Evolutionary conservation across 106 monocot species (phyloP).

Genomic region (Iris macrosiphon): DNA sequence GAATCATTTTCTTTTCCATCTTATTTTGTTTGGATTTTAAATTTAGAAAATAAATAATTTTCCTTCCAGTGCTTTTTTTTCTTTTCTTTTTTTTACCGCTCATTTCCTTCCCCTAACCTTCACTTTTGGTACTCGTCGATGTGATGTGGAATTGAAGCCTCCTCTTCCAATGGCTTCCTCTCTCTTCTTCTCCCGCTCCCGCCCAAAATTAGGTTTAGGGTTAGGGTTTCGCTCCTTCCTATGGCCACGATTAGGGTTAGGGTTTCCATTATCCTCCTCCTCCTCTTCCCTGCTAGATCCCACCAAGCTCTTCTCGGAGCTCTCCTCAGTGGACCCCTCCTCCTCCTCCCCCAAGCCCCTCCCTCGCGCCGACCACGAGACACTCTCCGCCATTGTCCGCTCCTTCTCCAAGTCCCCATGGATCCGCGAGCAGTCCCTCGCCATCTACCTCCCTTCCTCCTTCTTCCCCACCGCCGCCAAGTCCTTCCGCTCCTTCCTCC

Average conservation of each 20-base stretch:
- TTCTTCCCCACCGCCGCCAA: slow-evolving; percentile 61
- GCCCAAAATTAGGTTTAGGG: too few species aligned
- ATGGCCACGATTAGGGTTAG: background rate
- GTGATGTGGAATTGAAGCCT: too few species aligned
- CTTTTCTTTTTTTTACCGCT: too few species aligned
- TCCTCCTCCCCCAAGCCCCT: slow-evolving; percentile 10
- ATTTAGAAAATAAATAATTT: too few species aligned
- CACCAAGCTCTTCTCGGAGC: slow-evolving; percentile 22
- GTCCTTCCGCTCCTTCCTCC: slow-evolving; percentile 52
- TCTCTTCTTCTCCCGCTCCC: slow-evolving; percentile 13
- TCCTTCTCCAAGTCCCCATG: slow-evolving; percentile 61
- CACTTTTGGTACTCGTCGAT: too few species aligned
- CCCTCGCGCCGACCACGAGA: slow-evolving; percentile 23
- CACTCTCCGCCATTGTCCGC: slow-evolving; percentile 31
- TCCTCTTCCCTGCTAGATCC: slow-evolving; percentile 12
- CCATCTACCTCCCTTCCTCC: slow-evolving; percentile 72
- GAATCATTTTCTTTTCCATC: too few species aligned
- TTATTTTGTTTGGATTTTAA: too few species aligned
- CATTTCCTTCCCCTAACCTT: too few species aligned
- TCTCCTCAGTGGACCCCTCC: slow-evolving; percentile 11
- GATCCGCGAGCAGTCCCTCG: slow-evolving; percentile 77
- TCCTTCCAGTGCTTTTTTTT: too few species aligned
- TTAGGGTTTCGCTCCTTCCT: too few species aligned
- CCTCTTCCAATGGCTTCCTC: slow-evolving; percentile 11
- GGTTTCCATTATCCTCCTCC: background rate